Base-by-base conservation (phyloP, 202 grass and related monocot species). In the Dendrocalamus latiflorus region DNA sequence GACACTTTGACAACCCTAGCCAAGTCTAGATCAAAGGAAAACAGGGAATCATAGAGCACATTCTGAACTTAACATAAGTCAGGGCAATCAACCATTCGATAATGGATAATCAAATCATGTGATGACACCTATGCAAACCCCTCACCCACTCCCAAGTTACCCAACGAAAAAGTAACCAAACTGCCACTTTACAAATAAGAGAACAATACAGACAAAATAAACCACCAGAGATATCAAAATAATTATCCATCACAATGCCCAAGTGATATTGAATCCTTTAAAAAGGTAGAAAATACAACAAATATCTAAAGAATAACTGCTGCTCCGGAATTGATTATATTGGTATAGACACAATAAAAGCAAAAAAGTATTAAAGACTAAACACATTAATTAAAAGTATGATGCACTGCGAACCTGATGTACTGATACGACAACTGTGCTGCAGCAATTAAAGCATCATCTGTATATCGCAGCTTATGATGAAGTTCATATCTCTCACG, bases 401-500 rank as follows among this genome's bases (percentile, higher is more conserved):
- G 80, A 39, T 38, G 53, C 48, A 74, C 34, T 44, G 51, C 30
- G 51, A 90, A 94, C 94, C 94, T 97, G 72, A 97, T 97, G 58
- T 94, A 97, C 63, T 97, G 94, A 83, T 94, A 88, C 1, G 94
- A 97, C 74, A 97, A 65, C 44, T 94, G 89, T n/a, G 94, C 94
- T 1, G 94, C 94, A 58, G 94, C 83, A 86, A 90, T 22, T 77
- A 97, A 82, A 86, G 94, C 83, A 38, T 97, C 91, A 77, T 94
- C 94, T 18, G 89, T 94, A 76, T 97, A 97, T 70, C 78, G 83
- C 57, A 97, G 79, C 70, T 97, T 97, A 84, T 97, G 94, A 81
- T 94, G 91, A 69, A 94, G 88, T 67, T 97, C 94, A 69, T 97
- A 97, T 81, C 94, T 88, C 74, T 97, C 91, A 70, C 94, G 91